Conservation (phyloP, 2,329 filamentous ascomycete genomes). For the Cordyceps fumosorosea region DNA sequence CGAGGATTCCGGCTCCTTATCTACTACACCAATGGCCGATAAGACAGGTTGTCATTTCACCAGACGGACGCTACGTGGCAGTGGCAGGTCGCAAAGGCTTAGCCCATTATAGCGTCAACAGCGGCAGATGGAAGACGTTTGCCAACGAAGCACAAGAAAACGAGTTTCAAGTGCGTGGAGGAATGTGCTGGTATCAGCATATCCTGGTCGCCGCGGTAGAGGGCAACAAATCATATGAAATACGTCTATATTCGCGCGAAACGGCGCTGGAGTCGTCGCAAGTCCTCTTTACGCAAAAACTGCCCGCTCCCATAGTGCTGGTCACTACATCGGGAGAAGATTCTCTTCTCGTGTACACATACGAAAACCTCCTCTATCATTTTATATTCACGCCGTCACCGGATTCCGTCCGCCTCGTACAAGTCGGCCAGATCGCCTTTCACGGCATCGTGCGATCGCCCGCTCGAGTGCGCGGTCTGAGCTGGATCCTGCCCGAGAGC, state of each 20-base stretch:
- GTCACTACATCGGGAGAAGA: conserved; percentile 87
- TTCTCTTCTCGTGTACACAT: conserved; percentile 91
- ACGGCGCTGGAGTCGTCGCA: conserved; percentile 65
- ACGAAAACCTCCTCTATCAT: conserved; percentile 92
- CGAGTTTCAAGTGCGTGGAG: conserved; percentile 85
- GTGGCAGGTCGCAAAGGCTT: conserved; percentile 90
- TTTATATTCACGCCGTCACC: conserved; percentile 74
- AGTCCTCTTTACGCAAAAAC: conserved; percentile 66
- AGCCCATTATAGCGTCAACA: conserved; percentile 92
- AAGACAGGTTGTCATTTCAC: conserved; percentile 75
- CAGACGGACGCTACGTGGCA: conserved; percentile 89
- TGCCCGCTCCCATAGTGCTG: conserved; percentile 82
- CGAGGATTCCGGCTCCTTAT: conserved; percentile 78
- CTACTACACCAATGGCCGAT: conserved; percentile 93
- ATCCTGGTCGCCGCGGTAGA: conserved; percentile 93
- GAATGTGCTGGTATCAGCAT: conserved; percentile 99
- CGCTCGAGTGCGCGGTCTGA: conserved; percentile 83
- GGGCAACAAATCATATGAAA: conserved; percentile 69
- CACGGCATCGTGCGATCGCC: conserved; percentile 94
- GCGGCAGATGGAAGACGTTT: conserved; percentile 94
- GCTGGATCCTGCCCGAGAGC: conserved; percentile 89
- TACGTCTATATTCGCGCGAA: conserved; percentile 91
- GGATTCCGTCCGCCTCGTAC: conserved; percentile 68
- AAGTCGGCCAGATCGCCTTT: conserved; percentile 97
- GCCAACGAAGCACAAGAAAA: conserved; percentile 74